A percentile compares a stretch with the other conserved stretches of the same genome.
phyloP scores from a whole-genome alignment of 768 basidiomycete species.

The Pleurotus citrinopileatus region DNA sequence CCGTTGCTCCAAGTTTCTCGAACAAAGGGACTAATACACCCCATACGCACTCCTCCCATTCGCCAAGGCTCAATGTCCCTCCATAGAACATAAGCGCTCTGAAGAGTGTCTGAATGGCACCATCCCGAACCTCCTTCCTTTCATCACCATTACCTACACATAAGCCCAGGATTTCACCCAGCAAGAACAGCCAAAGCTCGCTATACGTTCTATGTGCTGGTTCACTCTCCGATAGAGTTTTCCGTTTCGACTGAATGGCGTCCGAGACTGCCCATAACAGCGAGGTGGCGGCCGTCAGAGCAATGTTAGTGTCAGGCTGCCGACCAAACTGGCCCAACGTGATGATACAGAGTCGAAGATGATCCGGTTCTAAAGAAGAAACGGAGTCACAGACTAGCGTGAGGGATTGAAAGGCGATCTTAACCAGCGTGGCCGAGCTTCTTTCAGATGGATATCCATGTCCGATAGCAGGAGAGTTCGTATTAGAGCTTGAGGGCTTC shows the following conservation, averaged over 20 bases:
- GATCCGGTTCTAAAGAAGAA: constrained; percentile 72
- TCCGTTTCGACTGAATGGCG: constrained; percentile 84
- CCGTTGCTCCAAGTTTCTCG: constrained; percentile 48
- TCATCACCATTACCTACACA: constrained; percentile 56
- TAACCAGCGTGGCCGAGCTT: constrained; percentile 72
- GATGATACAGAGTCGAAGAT: constrained; percentile 84
- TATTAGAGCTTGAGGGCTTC: constrained; percentile 32
- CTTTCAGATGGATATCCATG: constrained; percentile 60
- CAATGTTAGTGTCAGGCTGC: constrained; percentile 94
- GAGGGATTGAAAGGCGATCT: constrained; percentile 91
- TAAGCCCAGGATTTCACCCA: constrained; percentile 79
- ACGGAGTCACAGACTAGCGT: constrained; percentile 94
- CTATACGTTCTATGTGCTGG: constrained; percentile 58
- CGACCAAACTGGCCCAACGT: constrained; percentile 91
- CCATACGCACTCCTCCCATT: constrained; percentile 93
- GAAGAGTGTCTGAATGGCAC: constrained; percentile 94
- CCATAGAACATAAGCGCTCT: constrained; percentile 94
- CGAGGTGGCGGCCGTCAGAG: constrained; percentile 89
- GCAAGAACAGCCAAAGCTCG: constrained; percentile 90
- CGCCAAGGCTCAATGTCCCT: constrained; percentile 71
- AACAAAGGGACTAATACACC: constrained; percentile 86
- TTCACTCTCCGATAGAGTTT: constrained; percentile 42
- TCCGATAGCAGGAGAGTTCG: constrained; percentile 37
- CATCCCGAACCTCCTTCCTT: constrained; percentile 86
- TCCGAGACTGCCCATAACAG: constrained; percentile 96